Base-by-base conservation (phyloP, 371 early-diverging fungal genomes). In the Mucor mucedo region DNA sequence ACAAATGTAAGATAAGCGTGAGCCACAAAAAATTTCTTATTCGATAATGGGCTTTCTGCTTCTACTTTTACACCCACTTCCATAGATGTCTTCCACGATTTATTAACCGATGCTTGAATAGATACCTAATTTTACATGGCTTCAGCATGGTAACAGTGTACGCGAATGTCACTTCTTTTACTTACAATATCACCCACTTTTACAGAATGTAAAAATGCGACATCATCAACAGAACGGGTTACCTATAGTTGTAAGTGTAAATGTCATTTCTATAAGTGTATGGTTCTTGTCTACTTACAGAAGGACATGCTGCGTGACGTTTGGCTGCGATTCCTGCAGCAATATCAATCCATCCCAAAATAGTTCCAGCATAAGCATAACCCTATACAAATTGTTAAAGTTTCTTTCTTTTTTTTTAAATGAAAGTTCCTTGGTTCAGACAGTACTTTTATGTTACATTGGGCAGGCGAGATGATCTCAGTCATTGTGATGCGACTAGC, bases 1-100 rank as follows among this genome's bases (percentile, higher is more conserved):
- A 92, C 89, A 83, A 92, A 92, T 0, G 91, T 92, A 29, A 92
- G 70, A 56, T 89, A 91, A 14, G 90, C 91, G 68, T 87, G 86
- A 3, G 78, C 91, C 63, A 76, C 91, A 87, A 78, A 89, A 45
- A 79, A 77, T 39, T 81, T 79, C 4, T 81, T 80, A 8, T 86
- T 83, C 1, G 89, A 80, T 29, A 85, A 66, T 4, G 87, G 80
- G 27, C 87, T 80, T 67, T 92, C 90, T 3, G 88, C 85, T 63
- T 88, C 88, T 35, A 92, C 89, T 52, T 86, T 79, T 41, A 90
- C 90, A 49, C 67, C 67, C 55, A 82, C 83, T 74, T 92, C 92
- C 90, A 92, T 90, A 0, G 88, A 88, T 3, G 90, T 87, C 50
- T 84, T 87, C 91, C 90, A 92, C 2, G 87, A 77, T 59, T 85